phyloP scores from a whole-genome alignment of 2,329 filamentous ascomycete genomes.

The Pseudocercospora pini-densiflorae region DNA sequence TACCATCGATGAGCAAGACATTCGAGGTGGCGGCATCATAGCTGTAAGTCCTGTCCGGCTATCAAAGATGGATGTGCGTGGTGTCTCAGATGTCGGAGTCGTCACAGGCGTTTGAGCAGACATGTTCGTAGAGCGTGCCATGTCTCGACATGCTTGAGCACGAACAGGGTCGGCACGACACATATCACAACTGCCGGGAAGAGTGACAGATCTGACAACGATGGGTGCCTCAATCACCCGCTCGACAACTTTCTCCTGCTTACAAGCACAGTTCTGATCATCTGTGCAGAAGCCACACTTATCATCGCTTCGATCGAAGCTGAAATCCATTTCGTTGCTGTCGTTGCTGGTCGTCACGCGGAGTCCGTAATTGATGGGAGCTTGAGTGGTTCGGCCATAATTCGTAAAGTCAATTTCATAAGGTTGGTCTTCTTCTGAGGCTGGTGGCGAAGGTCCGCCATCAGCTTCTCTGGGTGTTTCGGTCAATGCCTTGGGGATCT shows the following conservation, averaged over 20 bases:
- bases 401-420: constrained; percentile 34
- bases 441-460: constrained; percentile 25
- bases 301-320: constrained; percentile 25
- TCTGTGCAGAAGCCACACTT: constrained; percentile 39
- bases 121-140: constrained; percentile 24
- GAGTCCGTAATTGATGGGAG: constrained; percentile 12
- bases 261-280: constrained; percentile 34
- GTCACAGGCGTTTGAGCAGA: constrained; percentile 8
- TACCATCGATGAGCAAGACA: constrained; percentile 30
- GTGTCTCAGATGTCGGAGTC: constrained; percentile 4
- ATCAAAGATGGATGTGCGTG: not conserved
- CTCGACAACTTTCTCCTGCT: constrained; percentile 22
- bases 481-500: not conserved
- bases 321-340: constrained; percentile 28
- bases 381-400: constrained; percentile 16
- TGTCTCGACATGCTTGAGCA: constrained; percentile 33
- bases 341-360: constrained; percentile 24
- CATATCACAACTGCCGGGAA: constrained; percentile 36
- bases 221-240: constrained; percentile 17
- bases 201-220: constrained; percentile 14
- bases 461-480: not conserved
- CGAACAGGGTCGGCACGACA: constrained; percentile 35
- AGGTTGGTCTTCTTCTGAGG: constrained; percentile 19
- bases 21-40: constrained; percentile 23
- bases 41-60: constrained; percentile 13